Evolutionary conservation across 208 protist genomes (phyloP), one percentile per base, ranked within the genome.

Genomic region (Trypanosoma congolense): DNA sequence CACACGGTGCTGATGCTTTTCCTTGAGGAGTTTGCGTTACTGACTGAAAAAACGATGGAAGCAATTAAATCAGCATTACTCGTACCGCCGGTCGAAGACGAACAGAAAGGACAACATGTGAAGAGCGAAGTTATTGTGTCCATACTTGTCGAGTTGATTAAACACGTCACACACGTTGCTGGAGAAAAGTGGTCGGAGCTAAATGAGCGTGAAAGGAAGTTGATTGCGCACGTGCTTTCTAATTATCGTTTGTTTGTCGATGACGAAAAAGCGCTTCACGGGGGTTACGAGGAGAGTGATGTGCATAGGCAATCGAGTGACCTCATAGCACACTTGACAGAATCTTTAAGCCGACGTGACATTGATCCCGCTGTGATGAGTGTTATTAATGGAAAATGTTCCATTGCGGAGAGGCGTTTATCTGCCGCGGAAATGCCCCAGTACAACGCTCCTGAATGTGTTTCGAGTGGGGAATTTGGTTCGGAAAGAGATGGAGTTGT

Each of bases 1-100:
- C 62, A 68, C 6, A 36, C 75, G 4, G 10, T 82, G 12, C 24
- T 79, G 4, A 44, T 82, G 35, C 64, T 88, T 2, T 60, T 88
- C 25, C 59, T 88, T 0, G 76, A 84, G 25, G 69, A 71, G 30
- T 38, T 41, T n/a, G 21, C 31, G 5, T 2, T 31, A 14, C n/a
- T 53, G 1, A 29, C 42, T 18, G 43, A 43, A 24, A 49, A 29
- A 0, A 19, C 21, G 1, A 26, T n/a, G n/a, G 22, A 2, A 43
- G 43, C n/a, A 43, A 19, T 2, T n/a, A 12, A 18, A 33, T 24
- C 9, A 43, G 42, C 0, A 24, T 6, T 19, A 30, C 38, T 2
- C 9, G 33, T 14, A 16, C 33, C 33, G 12, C 12, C 33, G 33
- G 12, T 38, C 12, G 9, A 6, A 38, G 9, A 38, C 12, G 33